Base-by-base conservation (phyloP, 495 filamentous ascomycete genomes). In the Xylaria scruposa region DNA sequence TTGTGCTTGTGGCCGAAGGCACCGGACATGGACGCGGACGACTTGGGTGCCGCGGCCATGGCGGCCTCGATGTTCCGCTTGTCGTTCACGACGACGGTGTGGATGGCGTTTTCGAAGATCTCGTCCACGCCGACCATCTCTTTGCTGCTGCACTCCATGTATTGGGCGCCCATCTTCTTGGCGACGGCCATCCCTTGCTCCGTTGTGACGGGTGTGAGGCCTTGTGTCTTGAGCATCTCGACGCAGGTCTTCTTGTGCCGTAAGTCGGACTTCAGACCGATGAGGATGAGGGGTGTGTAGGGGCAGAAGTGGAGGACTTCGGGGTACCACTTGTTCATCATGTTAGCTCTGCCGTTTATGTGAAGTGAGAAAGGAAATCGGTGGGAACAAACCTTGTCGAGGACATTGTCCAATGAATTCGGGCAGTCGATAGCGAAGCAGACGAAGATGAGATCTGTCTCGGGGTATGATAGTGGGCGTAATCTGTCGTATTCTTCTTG, bases 391-490 rank as follows among this genome's bases (percentile, higher is more conserved):
- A 97, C 96, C 91, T 99, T 99, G 84, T 99, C 96, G 85, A 98
- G 91, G 67, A 99, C 96, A 78, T 99, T 99, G 75, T 99, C 96
- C 59, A 99, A 84, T 10, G 96, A 98, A 78, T 97, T 97, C 21
- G 96, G 96, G 81, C 97, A 99, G 84, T 99, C 96, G 73, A 99
- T 97, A 70, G 97, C 97, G 84, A 99, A 99, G 86, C 96, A 99
- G 75, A 99, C 96, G 81, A 99, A 98, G 51, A 98, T 87, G 19
- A 99, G 89, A 80, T 99, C 97, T 26, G 96, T 99, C 82, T 98
- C 96, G 2, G 96, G 96, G 81, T 99, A 99, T 40, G 95, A 98
- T 38, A 99, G 89, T 42, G 96, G 96, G 71, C 96, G 91, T 72
- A 99, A 85, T 74, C 96, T 92, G 81, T 99, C 96, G 81, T 99